Base-by-base conservation (phyloP, 768 basidiomycete genomes). In the Leccinum pellstonianum region DNA sequence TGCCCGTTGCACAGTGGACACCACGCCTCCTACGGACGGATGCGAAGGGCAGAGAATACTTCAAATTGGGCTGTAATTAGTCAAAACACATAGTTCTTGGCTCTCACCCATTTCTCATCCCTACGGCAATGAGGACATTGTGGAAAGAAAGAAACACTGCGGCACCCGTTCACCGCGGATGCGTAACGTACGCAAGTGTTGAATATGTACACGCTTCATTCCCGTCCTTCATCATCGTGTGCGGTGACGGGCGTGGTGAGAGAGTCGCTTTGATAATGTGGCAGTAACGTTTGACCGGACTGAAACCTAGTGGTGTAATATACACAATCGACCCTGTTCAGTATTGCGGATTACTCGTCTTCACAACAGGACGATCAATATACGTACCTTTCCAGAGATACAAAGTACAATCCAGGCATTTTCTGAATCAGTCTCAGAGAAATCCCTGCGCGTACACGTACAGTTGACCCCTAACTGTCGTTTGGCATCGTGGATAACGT, bases 391-490 rank as follows among this genome's bases (percentile, higher is more conserved):
- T 41, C 17, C 17, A 38, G 17, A 8, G 1, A 38, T 17, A 15
- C 5, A 15, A 37, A 1, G 17, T 15, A 15, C 2, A 37, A 15
- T 37, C 5, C 37, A 38, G 1, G 4, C 21, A 46, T 5, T 58
- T 21, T 41, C 52, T 8, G 3, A 46, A 49, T 56, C 10, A 14
- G 37, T 15, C 43, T 17, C 38, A 37, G 19, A 33, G 38, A 29
- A 17, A 35, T 57, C 29, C 31, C 15, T 31, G 14, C 38, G 38
- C 15, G 33, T 56, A 62, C 55, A 68, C 54, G 61, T 61, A 64
- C 55, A 57, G 50, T 29, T 53, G 47, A 10, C 47, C 41, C 57
- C 47, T 43, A 25, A 48, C 47, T 48, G 23, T 48, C 47, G 47
- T 41, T 8, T 23, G 47, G 2, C 19, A 47, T 11, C 21, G 19